A percentile compares a stretch with the other conserved stretches of the same genome.
phyloP scores from a whole-genome alignment of 192 early-diverging fungal species.

The Gigaspora rosea region DNA sequence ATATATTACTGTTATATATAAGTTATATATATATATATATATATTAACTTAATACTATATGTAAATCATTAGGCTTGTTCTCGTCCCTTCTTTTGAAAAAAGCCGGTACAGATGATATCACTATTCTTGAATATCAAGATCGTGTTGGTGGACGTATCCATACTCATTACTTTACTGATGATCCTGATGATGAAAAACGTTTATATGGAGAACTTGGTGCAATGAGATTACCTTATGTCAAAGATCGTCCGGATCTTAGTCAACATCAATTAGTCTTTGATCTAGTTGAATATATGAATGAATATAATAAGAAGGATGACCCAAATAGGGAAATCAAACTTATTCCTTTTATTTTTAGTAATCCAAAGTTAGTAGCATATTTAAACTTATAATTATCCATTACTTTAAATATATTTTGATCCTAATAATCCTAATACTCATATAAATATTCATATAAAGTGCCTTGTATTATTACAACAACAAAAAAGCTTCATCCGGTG shows the following conservation, averaged over 20 bases:
- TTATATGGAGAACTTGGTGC: constrained; percentile 36
- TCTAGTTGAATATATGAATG: constrained; percentile 32
- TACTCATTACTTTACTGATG: constrained; percentile 37
- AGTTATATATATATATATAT: no score
- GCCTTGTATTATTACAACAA: neutral
- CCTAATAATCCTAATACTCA: no score
- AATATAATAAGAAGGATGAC: constrained; percentile 7
- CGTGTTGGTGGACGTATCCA: constrained; percentile 29
- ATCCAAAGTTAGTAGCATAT: constrained; percentile 21
- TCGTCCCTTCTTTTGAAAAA: constrained; percentile 30
- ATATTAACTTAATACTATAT: no score
- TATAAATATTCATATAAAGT: no score
- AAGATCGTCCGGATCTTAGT: constrained; percentile 15
- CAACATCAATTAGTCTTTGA: constrained; percentile 38
- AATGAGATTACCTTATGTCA: constrained; percentile 27
- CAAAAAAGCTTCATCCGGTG: no score
- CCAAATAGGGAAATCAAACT: constrained; percentile 27
- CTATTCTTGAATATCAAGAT: no score
- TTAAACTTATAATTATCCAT: neutral
- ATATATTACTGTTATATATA: no score
- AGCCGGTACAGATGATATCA: constrained; percentile 30
- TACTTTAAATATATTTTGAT: no score
- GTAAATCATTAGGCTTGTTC: constrained; percentile 15
- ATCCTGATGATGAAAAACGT: neutral
- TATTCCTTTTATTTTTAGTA: neutral